A percentile compares a stretch with the other conserved stretches of the same genome.
These are phyloP conservation scores for Ophiostoma angusticollis DNA, from an alignment of 2,329 filamentous ascomycete species.

Conservation along the genomic window DNA sequence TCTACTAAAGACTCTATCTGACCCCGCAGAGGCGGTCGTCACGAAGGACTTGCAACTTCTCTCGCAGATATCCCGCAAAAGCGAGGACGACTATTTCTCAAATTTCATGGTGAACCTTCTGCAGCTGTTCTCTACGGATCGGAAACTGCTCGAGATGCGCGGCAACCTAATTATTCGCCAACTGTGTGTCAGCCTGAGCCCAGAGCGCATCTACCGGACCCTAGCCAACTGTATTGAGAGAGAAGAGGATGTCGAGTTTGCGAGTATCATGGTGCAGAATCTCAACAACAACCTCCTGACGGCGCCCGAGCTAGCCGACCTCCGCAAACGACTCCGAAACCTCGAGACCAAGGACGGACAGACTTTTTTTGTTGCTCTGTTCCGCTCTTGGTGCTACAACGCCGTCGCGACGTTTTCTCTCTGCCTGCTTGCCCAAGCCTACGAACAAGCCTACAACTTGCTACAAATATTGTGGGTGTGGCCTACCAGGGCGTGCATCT, in stretches of 20 bases:
- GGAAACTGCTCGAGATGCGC: slow-evolving; percentile 76
- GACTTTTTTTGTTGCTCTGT: slow-evolving; percentile 85
- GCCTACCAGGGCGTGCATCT: too few species aligned
- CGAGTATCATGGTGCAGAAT: slow-evolving; percentile 98
- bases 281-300: slow-evolving; percentile 98
- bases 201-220: slow-evolving; percentile 90
- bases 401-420: slow-evolving; percentile 95
- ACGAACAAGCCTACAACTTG: slow-evolving; percentile 93
- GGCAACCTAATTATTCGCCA: slow-evolving; percentile 96
- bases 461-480: slow-evolving; percentile 79
- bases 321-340: slow-evolving; percentile 81
- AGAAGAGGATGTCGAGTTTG: slow-evolving; percentile 96
- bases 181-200: slow-evolving; percentile 80
- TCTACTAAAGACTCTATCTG: slow-evolving; percentile 87
- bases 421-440: slow-evolving; percentile 88
- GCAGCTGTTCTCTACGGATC: slow-evolving; percentile 89
- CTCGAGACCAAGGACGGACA: slow-evolving; percentile 89
- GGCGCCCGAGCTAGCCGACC: slow-evolving; percentile 80
- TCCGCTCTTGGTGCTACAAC: slow-evolving; percentile 97
- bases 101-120: slow-evolving; percentile 97
- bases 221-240: slow-evolving; percentile 94
- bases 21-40: slow-evolving; percentile 89
- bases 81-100: slow-evolving; percentile 92
- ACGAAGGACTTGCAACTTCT: slow-evolving; percentile 86
- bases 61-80: slow-evolving; percentile 92